phyloP scores from a whole-genome alignment of 176 grass and related monocot genomes.

The Bonia amplexicaulis region DNA sequence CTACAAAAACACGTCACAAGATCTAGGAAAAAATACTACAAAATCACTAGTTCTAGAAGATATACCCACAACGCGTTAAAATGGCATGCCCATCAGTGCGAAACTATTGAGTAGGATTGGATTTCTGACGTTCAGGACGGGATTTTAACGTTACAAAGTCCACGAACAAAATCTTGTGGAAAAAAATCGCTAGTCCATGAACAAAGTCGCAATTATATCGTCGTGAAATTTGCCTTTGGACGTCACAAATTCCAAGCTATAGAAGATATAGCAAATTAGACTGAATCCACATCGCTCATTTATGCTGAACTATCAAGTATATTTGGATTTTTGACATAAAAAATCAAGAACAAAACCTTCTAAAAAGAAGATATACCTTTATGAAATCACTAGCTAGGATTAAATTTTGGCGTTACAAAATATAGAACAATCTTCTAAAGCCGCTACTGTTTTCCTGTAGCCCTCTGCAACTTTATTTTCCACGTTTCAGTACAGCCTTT shows the following conservation, averaged over 20 bases:
- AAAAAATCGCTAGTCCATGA: not conserved
- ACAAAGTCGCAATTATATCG: not conserved
- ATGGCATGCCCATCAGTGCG: not conserved
- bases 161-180: not conserved
- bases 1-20: not conserved
- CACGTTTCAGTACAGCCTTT: not conserved
- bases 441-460: not conserved
- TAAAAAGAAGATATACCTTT: not conserved
- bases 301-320: not conserved
- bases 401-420: not conserved
- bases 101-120: not conserved
- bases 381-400: not conserved
- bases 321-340: not conserved
- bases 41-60: not conserved
- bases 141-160: not conserved
- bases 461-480: not conserved
- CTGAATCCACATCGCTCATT: not conserved
- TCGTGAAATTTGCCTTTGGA: not conserved
- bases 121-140: not conserved
- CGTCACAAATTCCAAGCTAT: not conserved
- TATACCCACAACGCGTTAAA: not conserved
- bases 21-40: not conserved
- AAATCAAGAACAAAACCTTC: not conserved
- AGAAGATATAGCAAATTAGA: not conserved
- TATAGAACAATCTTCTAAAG: not conserved